These are phyloP conservation scores for Fusarium buharicum DNA, from an alignment of 2,329 filamentous ascomycete genomes.

Conservation along the genomic window DNA sequence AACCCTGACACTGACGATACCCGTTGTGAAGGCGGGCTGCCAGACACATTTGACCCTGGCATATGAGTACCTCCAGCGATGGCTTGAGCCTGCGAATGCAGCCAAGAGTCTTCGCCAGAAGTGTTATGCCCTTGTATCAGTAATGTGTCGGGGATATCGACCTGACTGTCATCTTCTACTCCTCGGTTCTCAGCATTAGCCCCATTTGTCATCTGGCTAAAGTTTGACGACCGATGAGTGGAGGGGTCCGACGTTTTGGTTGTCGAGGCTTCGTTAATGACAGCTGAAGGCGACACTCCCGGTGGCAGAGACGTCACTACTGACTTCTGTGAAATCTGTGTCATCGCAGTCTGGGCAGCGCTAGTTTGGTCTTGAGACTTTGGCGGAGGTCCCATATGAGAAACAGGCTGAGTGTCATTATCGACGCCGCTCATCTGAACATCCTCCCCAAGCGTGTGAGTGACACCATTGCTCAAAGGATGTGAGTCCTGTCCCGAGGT, in stretches of 20 bases:
- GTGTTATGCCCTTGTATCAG: constrained; percentile 57
- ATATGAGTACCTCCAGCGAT: constrained; percentile 55
- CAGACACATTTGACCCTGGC: constrained; percentile 41
- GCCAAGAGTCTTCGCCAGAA: constrained; percentile 65
- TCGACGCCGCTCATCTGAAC: constrained; percentile 70
- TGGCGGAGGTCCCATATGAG: constrained; percentile 63
- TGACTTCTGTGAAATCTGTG: constrained; percentile 73
- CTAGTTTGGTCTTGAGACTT: constrained; percentile 52
- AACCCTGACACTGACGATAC: constrained; percentile 49
- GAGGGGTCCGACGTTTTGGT: constrained; percentile 88
- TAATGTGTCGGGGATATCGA: constrained; percentile 66
- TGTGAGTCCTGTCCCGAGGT: constrained; percentile 50
- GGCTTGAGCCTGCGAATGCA: constrained; percentile 67
- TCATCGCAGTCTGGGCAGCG: constrained; percentile 58
- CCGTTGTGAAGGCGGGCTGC: constrained; percentile 52
- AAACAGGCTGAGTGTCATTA: constrained; percentile 58
- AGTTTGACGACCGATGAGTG: constrained; percentile 68
- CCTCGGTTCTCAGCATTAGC: constrained; percentile 59
- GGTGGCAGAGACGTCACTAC: constrained; percentile 66
- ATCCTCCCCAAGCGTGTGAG: constrained; percentile 58
- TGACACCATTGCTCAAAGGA: constrained; percentile 65
- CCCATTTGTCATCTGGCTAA: constrained; percentile 78
- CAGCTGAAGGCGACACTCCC: constrained; percentile 67
- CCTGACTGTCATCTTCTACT: constrained; percentile 50
- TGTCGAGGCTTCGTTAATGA: constrained; percentile 87